Percentiles rank a stretch among this genome's conserved stretches.
phyloP scores from a whole-genome alignment of 2,329 filamentous ascomycete species.

The Trichothecium roseum region DNA sequence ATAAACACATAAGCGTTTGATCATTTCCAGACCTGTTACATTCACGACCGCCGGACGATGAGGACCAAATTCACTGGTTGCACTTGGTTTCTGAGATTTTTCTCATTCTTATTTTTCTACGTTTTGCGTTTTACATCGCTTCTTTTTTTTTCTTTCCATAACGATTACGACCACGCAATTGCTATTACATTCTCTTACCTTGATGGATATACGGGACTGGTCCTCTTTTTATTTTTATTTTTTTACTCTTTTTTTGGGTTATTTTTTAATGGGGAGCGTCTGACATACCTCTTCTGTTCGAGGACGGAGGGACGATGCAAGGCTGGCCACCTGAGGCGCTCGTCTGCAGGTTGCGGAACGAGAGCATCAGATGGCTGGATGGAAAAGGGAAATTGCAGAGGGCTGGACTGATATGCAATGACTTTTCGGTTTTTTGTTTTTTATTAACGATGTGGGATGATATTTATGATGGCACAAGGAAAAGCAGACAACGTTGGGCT shows the following conservation, averaged over 20 bases:
- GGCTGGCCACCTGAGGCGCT: too few species aligned
- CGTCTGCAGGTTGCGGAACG: too few species aligned
- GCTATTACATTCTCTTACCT: background rate
- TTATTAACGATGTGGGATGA: too few species aligned
- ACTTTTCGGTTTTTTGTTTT: too few species aligned
- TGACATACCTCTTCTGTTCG: background rate
- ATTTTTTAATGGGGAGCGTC: background rate
- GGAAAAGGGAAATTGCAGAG: too few species aligned
- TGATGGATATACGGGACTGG: background rate
- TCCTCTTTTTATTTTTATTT: background rate
- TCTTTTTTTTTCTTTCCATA: background rate
- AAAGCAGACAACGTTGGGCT: background rate
- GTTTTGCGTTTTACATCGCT: background rate
- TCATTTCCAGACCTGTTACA: background rate
- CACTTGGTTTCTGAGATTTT: background rate
- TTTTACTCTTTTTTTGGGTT: slow-evolving; percentile 1
- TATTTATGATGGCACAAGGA: slow-evolving; percentile 1
- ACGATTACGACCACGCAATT: background rate
- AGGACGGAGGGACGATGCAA: slow-evolving; percentile 1
- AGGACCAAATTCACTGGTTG: background rate
- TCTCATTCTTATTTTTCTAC: background rate
- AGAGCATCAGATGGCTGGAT: too few species aligned
- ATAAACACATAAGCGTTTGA: background rate
- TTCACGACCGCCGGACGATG: background rate
- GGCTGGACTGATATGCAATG: too few species aligned